These are phyloP conservation scores for Dianthus caryophyllus DNA, from an alignment of 148 eudicot genomes.

Conservation along the genomic window DNA sequence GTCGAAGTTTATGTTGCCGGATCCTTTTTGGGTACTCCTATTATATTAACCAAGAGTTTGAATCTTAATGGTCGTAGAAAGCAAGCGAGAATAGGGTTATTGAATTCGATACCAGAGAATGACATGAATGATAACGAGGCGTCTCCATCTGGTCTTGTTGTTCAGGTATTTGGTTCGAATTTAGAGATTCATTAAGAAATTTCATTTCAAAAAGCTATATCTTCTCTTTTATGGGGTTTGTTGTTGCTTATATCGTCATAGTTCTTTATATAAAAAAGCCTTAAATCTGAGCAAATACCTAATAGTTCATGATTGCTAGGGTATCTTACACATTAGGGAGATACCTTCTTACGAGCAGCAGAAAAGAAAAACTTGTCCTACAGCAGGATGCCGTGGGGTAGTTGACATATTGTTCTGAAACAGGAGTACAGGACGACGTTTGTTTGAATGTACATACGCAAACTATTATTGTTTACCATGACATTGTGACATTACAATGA, in stretches of 20 bases:
- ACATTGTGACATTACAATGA: neutral
- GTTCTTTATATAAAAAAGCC: neutral
- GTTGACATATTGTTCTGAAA: constrained; percentile 33
- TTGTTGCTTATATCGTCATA: constrained; percentile 1
- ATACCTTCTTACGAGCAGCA: constrained; percentile 17
- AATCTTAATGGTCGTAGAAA: constrained; percentile 45
- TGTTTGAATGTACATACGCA: neutral
- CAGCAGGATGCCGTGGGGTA: constrained; percentile 21
- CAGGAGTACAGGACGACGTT: neutral
- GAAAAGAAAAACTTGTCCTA: constrained; percentile 33
- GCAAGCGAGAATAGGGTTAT: constrained; percentile 33
- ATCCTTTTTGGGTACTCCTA: constrained; percentile 49
- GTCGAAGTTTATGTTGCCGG: constrained; percentile 83
- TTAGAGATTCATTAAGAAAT: neutral
- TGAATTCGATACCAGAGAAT: constrained; percentile 60
- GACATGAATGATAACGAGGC: constrained; percentile 37
- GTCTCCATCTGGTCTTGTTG: constrained; percentile 32
- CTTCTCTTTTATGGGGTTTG: constrained; percentile 4
- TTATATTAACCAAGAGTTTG: constrained; percentile 58
- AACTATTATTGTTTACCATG: no score
- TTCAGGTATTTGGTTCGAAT: constrained; percentile 42
- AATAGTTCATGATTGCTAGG: neutral
- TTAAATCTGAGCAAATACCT: neutral
- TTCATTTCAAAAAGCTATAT: neutral
- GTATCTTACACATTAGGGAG: neutral